Base-by-base conservation (phyloP, 768 basidiomycete genomes). In the Lanmaoa rubissima region DNA sequence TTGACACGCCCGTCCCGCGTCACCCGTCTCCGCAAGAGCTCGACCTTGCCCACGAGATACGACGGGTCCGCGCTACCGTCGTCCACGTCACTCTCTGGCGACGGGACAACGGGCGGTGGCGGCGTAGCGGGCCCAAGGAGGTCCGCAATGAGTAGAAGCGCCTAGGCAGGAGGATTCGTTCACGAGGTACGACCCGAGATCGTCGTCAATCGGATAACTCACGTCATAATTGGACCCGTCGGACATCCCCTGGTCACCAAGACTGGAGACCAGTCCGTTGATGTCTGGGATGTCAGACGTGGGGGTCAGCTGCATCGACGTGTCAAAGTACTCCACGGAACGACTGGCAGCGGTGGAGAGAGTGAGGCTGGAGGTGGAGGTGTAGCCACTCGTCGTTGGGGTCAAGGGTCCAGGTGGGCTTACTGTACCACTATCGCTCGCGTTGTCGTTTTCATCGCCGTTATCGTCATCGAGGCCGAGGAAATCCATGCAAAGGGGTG, bases 1-100 rank as follows among this genome's bases (percentile, higher is more conserved):
- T 90, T 91, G 52, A 84, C 76, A 42, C 84, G 84, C 6, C 89
- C 88, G 62, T 88, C 81, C 60, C 75, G 75, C 47, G 81, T 82
- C 47, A 78, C 77, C 24, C 89, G 79, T 51, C 81, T 76, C 21
- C 86, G 80, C 68, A 80, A 74, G 14, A 89, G 74, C 59, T 82
- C 81, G 63, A 90, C 75, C 58, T 65, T 69, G 47, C 77, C 82
- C 41, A 74, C 62, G 41, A 78, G 71, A 53, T 55, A 72, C 26
- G 61, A 55, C 44, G 44, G 54, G 12, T 39, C 55, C 21, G 67
- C 38, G 0, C 13, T 5, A 14, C 31, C 50, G 11, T 28, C 38
- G 7, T 54, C 62, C 45, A 1, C 57, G 26, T 57, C 54, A 56
- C 17, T 48, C 51, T 60, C 60, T 28, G 55, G 54, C 16, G 16